phyloP scores from a whole-genome alignment of 225 moss, liverwort and hornwort genomes.

The Climacium dendroides region DNA sequence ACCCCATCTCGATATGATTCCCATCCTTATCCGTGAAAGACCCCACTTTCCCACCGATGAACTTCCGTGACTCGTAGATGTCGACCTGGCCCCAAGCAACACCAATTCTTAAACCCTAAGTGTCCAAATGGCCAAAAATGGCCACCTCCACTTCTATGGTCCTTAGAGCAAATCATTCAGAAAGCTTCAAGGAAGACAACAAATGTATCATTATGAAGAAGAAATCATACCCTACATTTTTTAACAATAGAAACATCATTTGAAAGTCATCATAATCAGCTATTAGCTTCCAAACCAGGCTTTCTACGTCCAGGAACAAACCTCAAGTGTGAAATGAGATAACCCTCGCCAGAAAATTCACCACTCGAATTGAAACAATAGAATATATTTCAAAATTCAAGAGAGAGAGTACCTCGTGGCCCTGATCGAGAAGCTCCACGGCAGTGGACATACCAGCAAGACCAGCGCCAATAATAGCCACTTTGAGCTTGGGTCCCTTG shows the following conservation, averaged over 20 bases:
- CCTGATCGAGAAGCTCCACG: constrained; percentile 91
- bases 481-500: constrained; percentile 73
- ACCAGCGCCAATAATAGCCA: constrained; percentile 80
- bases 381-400: not conserved
- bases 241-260: not conserved
- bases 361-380: not conserved
- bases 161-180: not conserved
- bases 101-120: not conserved
- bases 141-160: too few species aligned
- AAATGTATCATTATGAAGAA: not conserved
- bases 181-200: not conserved
- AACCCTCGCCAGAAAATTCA: not conserved
- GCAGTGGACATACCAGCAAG: constrained; percentile 96
- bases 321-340: not conserved
- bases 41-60: constrained; percentile 93
- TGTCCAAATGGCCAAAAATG: not conserved
- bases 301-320: not conserved
- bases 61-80: constrained; percentile 82
- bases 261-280: not conserved
- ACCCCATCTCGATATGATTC: constrained; percentile 95
- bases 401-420: constrained; percentile 59
- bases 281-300: not conserved
- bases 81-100: constrained; percentile 47
- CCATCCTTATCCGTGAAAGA: constrained; percentile 75
- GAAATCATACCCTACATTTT: not conserved